Percentiles rank a stretch among this genome's conserved stretches.
phyloP scores from a whole-genome alignment of 192 early-diverging fungal genomes.

The Coemansia furcata region DNA sequence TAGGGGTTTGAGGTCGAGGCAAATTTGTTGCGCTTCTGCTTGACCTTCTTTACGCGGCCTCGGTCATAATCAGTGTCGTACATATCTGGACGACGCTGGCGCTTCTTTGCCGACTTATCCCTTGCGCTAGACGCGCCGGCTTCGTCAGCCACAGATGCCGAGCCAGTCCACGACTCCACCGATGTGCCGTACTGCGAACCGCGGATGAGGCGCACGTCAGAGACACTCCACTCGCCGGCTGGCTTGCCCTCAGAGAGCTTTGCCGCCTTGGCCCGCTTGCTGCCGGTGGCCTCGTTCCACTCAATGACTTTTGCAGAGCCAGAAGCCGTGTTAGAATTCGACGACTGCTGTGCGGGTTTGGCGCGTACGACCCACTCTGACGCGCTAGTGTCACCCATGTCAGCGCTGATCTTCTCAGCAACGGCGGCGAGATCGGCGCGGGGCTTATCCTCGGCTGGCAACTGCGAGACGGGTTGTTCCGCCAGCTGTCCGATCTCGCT shows the following conservation, averaged over 20 bases:
- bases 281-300: constrained; percentile 50
- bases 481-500: background rate
- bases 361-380: constrained; percentile 40
- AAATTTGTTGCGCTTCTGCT: constrained; percentile 54
- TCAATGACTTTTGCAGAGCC: constrained; percentile 21
- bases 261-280: constrained; percentile 47
- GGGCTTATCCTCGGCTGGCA: background rate
- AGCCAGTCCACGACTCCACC: constrained; percentile 55
- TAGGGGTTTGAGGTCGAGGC: constrained; percentile 43
- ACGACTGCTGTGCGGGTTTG: background rate
- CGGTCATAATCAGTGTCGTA: constrained; percentile 75
- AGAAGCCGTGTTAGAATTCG: background rate
- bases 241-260: constrained; percentile 55
- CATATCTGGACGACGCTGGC: constrained; percentile 57
- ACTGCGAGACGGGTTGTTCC: background rate
- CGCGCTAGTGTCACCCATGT: background rate
- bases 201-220: constrained; percentile 34
- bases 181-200: constrained; percentile 55
- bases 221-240: constrained; percentile 42
- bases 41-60: constrained; percentile 72
- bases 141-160: constrained; percentile 36
- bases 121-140: constrained; percentile 4
- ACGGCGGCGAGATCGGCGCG: background rate
- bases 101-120: constrained; percentile 41
- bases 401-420: constrained; percentile 8